A percentile compares a stretch with the other conserved stretches of the same genome.
Conservation (phyloP, 73 alveolate genomes). For the Paramecium bursaria region DNA sequence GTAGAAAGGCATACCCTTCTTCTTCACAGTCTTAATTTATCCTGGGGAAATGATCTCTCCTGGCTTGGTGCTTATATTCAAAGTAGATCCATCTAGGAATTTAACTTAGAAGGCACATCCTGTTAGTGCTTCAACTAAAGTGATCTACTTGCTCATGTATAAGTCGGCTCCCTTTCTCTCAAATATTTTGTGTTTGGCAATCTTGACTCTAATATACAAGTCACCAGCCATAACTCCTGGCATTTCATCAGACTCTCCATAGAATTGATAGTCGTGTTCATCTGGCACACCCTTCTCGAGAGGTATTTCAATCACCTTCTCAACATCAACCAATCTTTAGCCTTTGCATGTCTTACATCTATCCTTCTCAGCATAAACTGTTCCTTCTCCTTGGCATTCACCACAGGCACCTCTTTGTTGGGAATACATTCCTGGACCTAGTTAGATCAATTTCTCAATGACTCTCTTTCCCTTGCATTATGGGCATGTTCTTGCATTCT, state of each 20-base stretch:
- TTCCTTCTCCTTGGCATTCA: constrained; percentile 97
- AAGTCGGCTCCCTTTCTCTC: constrained; percentile 97
- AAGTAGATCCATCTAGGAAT: constrained; percentile 92
- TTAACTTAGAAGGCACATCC: constrained; percentile 90
- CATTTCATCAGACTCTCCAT: constrained; percentile 98
- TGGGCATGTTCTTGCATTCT: constrained; percentile 87
- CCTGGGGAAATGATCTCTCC: constrained; percentile 96
- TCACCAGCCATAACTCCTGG: constrained; percentile 98
- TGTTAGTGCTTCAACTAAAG: constrained; percentile 94
- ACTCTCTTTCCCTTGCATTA: constrained; percentile 95
- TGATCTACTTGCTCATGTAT: constrained; percentile 82
- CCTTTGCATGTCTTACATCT: constrained; percentile 92
- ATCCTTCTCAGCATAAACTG: constrained; percentile 78
- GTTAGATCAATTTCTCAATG: constrained; percentile 85
- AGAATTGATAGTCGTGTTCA: constrained; percentile 92
- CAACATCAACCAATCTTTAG: constrained; percentile 82
- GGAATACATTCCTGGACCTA: constrained; percentile 96
- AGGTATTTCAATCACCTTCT: constrained; percentile 85
- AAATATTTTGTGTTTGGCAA: constrained; percentile 85
- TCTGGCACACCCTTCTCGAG: constrained; percentile 98
- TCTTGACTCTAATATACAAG: constrained; percentile 86
- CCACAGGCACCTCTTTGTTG: constrained; percentile 92
- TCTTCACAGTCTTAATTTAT: constrained; percentile 86
- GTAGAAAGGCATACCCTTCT: constrained; percentile 91
- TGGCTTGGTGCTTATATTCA: constrained; percentile 82